Evolutionary conservation across 371 early-diverging fungal genomes (phyloP), one percentile per base, ranked within the genome.

Genomic region (Scutellospora calospora): DNA sequence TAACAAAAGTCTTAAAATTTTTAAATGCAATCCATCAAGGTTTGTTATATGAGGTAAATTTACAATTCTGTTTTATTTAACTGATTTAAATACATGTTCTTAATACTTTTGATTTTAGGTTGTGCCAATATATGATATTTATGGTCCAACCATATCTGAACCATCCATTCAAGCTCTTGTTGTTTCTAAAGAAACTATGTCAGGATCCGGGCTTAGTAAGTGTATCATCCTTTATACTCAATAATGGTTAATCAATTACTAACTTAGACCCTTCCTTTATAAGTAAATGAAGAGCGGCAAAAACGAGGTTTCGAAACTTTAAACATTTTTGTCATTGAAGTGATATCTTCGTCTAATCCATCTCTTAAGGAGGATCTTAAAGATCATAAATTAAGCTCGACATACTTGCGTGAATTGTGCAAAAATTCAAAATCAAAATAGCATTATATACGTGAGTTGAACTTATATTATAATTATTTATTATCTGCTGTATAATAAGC

Each of bases 101-200:
- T 29, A 33, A 33, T 59, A 11, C 9, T 35, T n/a, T 81, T 31
- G 20, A 8, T 33, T 33, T 27, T 84, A 93, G 80, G 89, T 94
- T 5, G 94, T 89, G 5, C 93, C 94, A 0, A 92, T 98, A 25
- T 82, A 81, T 41, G 98, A 98, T 82, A 93, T 92, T 0, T 97
- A 91, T 84, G 99, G 99, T 0, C 99, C 99, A 0, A 96, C 98
- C 1, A 89, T 91, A 3, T 90, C 90, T 0, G 96, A 95, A 62
- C 82, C 92, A 0, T 85, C 89, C 0, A 88, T 98, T 31, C 89
- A 93, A 68, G 95, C 94, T 0, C 82, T 98, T 22, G 96, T 97
- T 12, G 95, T 95, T n/a, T 96, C 97, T 8, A 86, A 89, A 33
- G 99, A 98, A 82, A 98, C 99, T 0, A 76, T 90, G 51, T 83